Evolutionary conservation across 352 stramenopile species (phyloP).

Genomic region (Pythium rhizo-oryzae): DNA sequence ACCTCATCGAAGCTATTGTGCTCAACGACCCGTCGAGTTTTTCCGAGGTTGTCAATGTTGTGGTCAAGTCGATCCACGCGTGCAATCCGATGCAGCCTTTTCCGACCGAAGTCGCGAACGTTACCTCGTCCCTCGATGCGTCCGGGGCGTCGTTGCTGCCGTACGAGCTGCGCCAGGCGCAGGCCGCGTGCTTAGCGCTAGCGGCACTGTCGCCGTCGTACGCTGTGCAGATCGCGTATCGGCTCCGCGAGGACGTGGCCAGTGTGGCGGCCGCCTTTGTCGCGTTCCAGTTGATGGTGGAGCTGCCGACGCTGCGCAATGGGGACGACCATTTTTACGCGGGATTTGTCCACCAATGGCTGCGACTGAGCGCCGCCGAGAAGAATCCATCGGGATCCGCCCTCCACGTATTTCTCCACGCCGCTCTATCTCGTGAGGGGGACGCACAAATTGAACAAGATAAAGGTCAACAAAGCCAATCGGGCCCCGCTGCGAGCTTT

Average conservation of each 20-base stretch:
- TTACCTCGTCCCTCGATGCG: neutral
- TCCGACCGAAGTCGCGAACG: constrained; percentile 8
- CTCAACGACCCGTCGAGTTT: constrained; percentile 53
- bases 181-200: constrained; percentile 35
- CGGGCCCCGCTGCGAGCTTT: constrained; percentile 4
- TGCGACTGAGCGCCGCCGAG: constrained; percentile 16
- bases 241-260: constrained; percentile 6
- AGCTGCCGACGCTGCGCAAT: constrained; percentile 18
- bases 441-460: constrained; percentile 10
- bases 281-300: constrained; percentile 29
- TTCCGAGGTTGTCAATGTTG: constrained; percentile 39
- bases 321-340: constrained; percentile 29
- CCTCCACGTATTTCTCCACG: constrained; percentile 24
- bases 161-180: constrained; percentile 23
- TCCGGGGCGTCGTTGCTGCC: constrained; percentile 20
- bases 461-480: neutral
- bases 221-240: constrained; percentile 28
- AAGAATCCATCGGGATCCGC: neutral
- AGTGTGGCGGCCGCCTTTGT: constrained; percentile 21
- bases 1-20: constrained; percentile 46
- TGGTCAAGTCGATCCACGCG: constrained; percentile 34
- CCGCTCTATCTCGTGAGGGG: constrained; percentile 10
- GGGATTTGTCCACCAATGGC: constrained; percentile 54
- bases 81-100: constrained; percentile 13
- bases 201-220: constrained; percentile 45